Base-by-base conservation (phyloP, 129 eudicot species). In the Chrysanthemum makinoi region DNA sequence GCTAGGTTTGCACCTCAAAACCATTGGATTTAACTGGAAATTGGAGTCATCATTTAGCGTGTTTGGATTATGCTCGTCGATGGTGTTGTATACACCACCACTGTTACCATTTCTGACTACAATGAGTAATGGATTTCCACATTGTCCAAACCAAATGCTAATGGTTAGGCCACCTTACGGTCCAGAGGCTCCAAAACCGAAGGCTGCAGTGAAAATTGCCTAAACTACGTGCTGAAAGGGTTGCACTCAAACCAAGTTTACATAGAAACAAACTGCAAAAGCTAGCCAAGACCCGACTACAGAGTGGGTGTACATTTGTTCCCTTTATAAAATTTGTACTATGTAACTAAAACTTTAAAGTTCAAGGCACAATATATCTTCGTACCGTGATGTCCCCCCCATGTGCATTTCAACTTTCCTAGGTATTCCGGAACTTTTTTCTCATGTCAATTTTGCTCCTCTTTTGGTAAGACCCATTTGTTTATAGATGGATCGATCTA, bases 21-120 rank as follows among this genome's bases (percentile, higher is more conserved):
- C 72, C 59, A 57, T 80, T 80, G 58, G 97, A 85, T 83, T 91
- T 90, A 17, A 62, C 68, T 7, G 97, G 97, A 73, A 91, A 90
- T 79, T 83, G 74, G 62, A 75, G 73, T 5, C 20, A 66, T 48
- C 86, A 87, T 70, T 51, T 83, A 18, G 72, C 55, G 3, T 77
- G 77, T 79, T 81, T 87, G 81, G 84, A 72, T 28, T 77, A 69
- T 75, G 95, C 89, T 26, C 75, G 80, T 74, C 70, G 83, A 84
- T 82, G 77, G 71, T 64, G 48, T 50, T 65, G 56, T 77, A 43
- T 15, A 59, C 73, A 64, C 91, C 91, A 66, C 79, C 78, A 5
- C 68, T 71, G 2, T 78, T 81, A 0, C 82, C 80, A 49, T 43
- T 72, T 68, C 65, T 65, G 82, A 60, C 77, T 79, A 60, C 79